Evolutionary conservation across 495 filamentous ascomycete genomes (phyloP).

Genomic region (Pseudevernia furfuracea): DNA sequence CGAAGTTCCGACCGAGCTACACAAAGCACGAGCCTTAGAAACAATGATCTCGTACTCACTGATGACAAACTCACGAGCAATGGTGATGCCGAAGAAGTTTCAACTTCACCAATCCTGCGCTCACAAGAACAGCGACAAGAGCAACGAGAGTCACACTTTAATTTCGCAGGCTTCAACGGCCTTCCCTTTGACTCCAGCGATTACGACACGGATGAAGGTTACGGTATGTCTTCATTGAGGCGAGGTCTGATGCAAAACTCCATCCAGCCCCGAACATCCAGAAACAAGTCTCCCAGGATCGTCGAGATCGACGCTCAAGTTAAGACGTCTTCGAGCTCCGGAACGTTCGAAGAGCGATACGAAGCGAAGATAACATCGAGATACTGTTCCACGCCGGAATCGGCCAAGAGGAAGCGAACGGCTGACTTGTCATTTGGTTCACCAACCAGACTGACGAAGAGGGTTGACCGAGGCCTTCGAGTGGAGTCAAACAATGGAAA

Average conservation of each 20-base stretch:
- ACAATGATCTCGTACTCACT: neutral
- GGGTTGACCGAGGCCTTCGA: neutral
- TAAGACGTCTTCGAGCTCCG: slow-evolving; percentile 10
- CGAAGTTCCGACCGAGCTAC: neutral
- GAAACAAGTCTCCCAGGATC: neutral
- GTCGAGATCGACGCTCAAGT: slow-evolving; percentile 10
- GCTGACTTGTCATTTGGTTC: neutral
- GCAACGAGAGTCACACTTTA: neutral
- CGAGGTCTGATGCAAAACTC: slow-evolving; percentile 5
- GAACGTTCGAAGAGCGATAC: slow-evolving; percentile 15
- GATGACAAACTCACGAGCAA: neutral
- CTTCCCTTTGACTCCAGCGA: neutral
- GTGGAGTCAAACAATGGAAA: neutral
- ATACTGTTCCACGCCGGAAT: neutral
- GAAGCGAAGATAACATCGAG: slow-evolving; percentile 3
- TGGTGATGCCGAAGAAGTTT: neutral
- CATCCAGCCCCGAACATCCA: neutral
- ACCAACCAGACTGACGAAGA: neutral
- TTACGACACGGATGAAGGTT: neutral
- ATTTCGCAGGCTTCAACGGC: neutral
- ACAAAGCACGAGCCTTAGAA: neutral
- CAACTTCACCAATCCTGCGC: neutral
- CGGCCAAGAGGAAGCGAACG: neutral
- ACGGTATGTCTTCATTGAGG: neutral
- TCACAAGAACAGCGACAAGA: neutral